Evolutionary conservation across 2,329 filamentous ascomycete species (phyloP), one percentile per base, ranked within the genome.

Genomic region (Anthostomella pinea): DNA sequence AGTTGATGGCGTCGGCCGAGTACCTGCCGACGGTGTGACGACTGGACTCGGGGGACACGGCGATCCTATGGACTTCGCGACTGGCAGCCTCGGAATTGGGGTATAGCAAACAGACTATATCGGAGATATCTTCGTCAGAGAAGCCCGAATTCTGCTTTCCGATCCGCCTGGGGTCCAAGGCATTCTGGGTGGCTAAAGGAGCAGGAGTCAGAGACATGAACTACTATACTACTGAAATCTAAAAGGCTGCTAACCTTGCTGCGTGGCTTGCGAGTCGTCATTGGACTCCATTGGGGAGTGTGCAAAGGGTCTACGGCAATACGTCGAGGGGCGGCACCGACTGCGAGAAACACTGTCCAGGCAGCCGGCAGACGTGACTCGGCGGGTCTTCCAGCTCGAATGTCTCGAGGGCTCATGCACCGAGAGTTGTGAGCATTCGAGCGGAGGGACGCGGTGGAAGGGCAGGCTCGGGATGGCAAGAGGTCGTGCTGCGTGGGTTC

Each of bases 41-140:
- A 22, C 67, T 70, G 44, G 66, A 63, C 40, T 73, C 65, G 29
- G 53, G 35, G 16, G 45, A 48, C 13, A 54, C 43, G 39, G 72
- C 73, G 20, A 79, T 66, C 4, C 65, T 61, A 43, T 64, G 59
- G n/a, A 91, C 80, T 51, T 90, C 85, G 45, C 72, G 69, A 46
- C 83, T 81, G 14, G 91, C 87, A 15, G 77, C 75, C 24, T 79
- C 71, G 3, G 88, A 87, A 48, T 79, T 79, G 8, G 91, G 90
- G 51, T 94, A 82, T 18, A 97, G 75, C 39, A 96, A 81, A 65
- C 89, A 94, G 48, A 95, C 79, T 51, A 96, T 87, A 64, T 96
- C 90, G 44, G 87, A 79, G 32, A 93, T 77, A 59, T 95, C 90
- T 48, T 86, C 77, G 50, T 90, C 83, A 35, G 77, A 83, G 43